Evolutionary conservation across 2,329 filamentous ascomycete genomes (phyloP).

Genomic region (Colletotrichum phormii): DNA sequence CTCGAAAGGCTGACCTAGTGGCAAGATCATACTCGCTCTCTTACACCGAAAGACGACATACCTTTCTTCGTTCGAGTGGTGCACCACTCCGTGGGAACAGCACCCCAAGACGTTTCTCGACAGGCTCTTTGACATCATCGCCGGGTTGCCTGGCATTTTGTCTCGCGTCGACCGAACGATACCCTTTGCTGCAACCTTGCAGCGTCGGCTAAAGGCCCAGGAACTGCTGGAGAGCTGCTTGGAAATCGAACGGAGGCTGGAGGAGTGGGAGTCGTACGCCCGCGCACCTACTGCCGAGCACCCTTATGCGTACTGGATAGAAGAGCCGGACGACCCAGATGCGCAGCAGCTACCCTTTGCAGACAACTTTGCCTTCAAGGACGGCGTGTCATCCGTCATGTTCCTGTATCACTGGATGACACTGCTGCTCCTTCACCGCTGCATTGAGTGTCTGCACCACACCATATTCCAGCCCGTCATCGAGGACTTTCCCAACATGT

Average conservation of each 20-base stretch:
- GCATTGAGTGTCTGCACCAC: conserved; percentile 58
- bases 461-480: conserved; percentile 57
- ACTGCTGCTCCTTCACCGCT: conserved; percentile 61
- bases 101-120: conserved; percentile 65
- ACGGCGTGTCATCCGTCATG: conserved; percentile 56
- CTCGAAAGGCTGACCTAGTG: background rate
- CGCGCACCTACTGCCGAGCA: conserved; percentile 43
- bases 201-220: conserved; percentile 58
- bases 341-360: conserved; percentile 55
- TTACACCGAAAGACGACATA: conserved; percentile 62
- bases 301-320: conserved; percentile 54
- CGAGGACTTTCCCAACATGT: conserved; percentile 53
- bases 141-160: conserved; percentile 60
- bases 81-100: conserved; percentile 60
- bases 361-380: conserved; percentile 57
- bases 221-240: conserved; percentile 61
- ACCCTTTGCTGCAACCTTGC: conserved; percentile 51
- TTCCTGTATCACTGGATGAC: conserved; percentile 67
- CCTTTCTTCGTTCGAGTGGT: conserved; percentile 64
- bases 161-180: conserved; percentile 56
- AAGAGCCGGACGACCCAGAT: conserved; percentile 44
- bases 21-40: conserved; percentile 59
- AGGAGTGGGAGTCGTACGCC: conserved; percentile 57
- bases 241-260: conserved; percentile 59
- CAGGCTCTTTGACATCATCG: conserved; percentile 62